Conservation (phyloP, 1,284 basidiomycete genomes). For the Ceratobasidium papillatum region DNA sequence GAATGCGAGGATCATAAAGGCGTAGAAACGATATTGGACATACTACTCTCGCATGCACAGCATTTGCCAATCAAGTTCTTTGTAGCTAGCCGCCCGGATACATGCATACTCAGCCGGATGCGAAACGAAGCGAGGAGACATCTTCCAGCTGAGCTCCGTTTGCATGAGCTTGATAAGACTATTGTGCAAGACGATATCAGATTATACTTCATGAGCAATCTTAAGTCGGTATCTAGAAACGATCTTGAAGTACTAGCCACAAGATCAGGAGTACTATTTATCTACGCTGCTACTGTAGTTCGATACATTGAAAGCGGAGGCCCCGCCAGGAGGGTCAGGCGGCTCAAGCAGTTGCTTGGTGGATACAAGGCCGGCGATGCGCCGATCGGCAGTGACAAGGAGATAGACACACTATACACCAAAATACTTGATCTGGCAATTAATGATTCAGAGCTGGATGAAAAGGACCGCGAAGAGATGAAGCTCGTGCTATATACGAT, state of each 20-base stretch:
- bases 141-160: neutral
- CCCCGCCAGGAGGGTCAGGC: neutral
- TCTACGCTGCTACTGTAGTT: neutral
- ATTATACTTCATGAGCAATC: neutral
- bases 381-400: neutral
- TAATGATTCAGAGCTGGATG: too few relatives aligned
- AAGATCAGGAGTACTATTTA: neutral
- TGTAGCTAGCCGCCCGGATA: neutral
- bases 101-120: neutral
- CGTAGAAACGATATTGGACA: neutral
- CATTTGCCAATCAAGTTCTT: neutral
- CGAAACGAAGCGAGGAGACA: neutral
- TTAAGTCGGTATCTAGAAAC: neutral
- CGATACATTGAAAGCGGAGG: neutral
- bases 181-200: neutral
- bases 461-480: too few relatives aligned
- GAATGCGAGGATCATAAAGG: neutral
- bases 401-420: neutral
- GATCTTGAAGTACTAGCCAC: neutral
- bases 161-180: neutral
- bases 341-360: neutral
- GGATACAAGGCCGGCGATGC: neutral
- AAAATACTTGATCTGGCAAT: neutral
- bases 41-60: neutral
- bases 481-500: too few relatives aligned